phyloP scores from a whole-genome alignment of 805 yeast species.

The Hanseniaspora valbyensis region DNA sequence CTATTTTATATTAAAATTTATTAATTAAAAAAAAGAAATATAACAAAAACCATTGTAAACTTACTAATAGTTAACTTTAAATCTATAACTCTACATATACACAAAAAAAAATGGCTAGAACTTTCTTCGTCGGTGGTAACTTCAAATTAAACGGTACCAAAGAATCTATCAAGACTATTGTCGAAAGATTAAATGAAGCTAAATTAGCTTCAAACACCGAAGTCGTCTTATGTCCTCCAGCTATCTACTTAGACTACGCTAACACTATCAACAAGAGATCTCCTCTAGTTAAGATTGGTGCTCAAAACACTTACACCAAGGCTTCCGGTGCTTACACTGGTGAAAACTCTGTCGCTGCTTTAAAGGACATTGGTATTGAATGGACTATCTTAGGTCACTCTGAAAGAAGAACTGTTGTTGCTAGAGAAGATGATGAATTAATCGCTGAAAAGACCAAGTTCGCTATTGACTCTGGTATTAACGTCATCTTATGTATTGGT shows the following conservation, averaged over 20 bases:
- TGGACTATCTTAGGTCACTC: slow-evolving; percentile 98
- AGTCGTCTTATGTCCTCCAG: slow-evolving; percentile 94
- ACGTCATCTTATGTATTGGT: slow-evolving; percentile 94
- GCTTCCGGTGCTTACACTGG: slow-evolving; percentile 96
- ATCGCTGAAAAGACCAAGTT: slow-evolving; percentile 90
- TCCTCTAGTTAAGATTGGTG: slow-evolving; percentile 66
- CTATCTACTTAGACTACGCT: slow-evolving; percentile 77
- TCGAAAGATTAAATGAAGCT: slow-evolving; percentile 71
- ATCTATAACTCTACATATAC: slow-evolving; percentile 1
- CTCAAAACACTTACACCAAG: slow-evolving; percentile 83
- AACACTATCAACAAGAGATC: slow-evolving; percentile 52
- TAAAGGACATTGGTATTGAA: slow-evolving; percentile 81
- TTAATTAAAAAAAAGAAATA: too few species aligned
- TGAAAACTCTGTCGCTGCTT: slow-evolving; percentile 78
- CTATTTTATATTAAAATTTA: too few species aligned
- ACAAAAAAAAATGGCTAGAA: slow-evolving; percentile 51
- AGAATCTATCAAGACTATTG: slow-evolving; percentile 70
- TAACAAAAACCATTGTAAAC: neutral
- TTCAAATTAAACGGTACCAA: slow-evolving; percentile 96
- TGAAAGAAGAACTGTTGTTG: slow-evolving; percentile 89
- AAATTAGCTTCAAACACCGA: slow-evolving; percentile 67
- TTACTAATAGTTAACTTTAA: neutral
- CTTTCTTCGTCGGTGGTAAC: slow-evolving; percentile 97
- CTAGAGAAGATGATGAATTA: slow-evolving; percentile 74
- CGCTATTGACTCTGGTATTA: slow-evolving; percentile 79